Base-by-base conservation (phyloP, 225 moss, liverwort and hornwort genomes). In the Physcomitrium patens region DNA sequence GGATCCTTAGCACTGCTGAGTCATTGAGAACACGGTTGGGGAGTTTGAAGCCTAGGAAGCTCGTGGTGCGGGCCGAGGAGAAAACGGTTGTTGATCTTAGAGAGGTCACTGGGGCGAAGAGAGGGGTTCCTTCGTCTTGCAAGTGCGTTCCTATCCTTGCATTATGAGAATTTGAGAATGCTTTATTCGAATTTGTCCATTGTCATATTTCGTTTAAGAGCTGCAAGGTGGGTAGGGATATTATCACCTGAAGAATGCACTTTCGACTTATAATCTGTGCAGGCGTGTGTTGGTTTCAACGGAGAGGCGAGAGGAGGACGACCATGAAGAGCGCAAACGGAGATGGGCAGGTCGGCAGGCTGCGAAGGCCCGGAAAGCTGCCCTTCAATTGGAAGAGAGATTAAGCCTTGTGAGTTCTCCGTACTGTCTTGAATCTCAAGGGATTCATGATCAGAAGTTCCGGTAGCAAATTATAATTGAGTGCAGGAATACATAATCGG, bases 341-440 rank as follows among this genome's bases (percentile, higher is more conserved):
- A 79, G 78, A 72, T 67, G 84, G 71, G 83, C 81, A 57, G 91
- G 81, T 58, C 77, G 79, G 45, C 80, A 52, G 56, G 74, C 70
- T 53, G 76, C 77, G 51, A 91, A 86, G 80, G 76, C 66, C 17
- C 70, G 65, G 64, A 70, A 80, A 67, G 51, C 83, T 24, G 78
- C 78, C 51, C 74, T 82, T 48, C 81, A 82, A 44, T 81, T 95
- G 43, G 77, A 90, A 64, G 87, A 87, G 62, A 99, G 89, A 78
- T 27, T 97, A 72, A 76, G 71, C 63, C 81, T 90, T 63, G 96
- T 97, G 78, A 94, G 96, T 76, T 61, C 68, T 63, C 1, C 2
- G 9, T 27, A 27, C n/a, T 69, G 65, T 63, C 31, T 23, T 13
- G 28, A n/a, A n/a, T 16, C 42, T 65, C 22, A 47, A 23, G 19